phyloP scores from a whole-genome alignment of 2,329 filamentous ascomycete genomes.

The Pseudogymnoascus sp. region DNA sequence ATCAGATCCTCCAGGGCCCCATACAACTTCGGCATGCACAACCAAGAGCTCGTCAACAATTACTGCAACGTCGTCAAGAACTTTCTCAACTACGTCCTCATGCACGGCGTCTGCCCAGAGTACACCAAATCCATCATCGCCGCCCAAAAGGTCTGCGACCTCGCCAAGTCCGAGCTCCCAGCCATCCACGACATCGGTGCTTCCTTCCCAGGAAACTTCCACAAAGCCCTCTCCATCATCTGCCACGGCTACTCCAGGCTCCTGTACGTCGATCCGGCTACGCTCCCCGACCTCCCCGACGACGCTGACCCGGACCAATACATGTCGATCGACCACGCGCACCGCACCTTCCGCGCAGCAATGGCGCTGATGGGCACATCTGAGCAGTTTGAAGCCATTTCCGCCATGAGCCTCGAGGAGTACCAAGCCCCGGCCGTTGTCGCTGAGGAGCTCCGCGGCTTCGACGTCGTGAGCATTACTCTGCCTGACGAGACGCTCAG shows the following conservation, averaged over 20 bases:
- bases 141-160: constrained; percentile 58
- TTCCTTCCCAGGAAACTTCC: constrained; percentile 68
- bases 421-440: constrained; percentile 11
- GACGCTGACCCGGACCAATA: constrained; percentile 10
- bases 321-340: constrained; percentile 17
- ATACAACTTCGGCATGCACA: constrained; percentile 46
- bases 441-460: constrained; percentile 39
- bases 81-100: constrained; percentile 79
- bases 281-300: constrained; percentile 15
- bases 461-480: constrained; percentile 50
- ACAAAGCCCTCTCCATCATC: constrained; percentile 61
- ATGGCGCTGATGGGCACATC: constrained; percentile 14
- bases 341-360: constrained; percentile 16
- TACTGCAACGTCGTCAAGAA: constrained; percentile 66
- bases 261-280: constrained; percentile 10
- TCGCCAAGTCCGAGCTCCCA: constrained; percentile 59
- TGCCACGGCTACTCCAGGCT: constrained; percentile 43
- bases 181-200: constrained; percentile 42
- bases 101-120: constrained; percentile 81
- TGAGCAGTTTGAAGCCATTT: constrained; percentile 8
- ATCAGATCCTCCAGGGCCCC: constrained; percentile 48
- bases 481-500: constrained; percentile 34
- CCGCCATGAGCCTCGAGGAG: constrained; percentile 11
- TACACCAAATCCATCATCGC: constrained; percentile 57
- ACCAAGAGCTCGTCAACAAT: constrained; percentile 42